Evolutionary conservation across 73 alveolate genomes (phyloP), one percentile per base, ranked within the genome.

Genomic region (Paramecium tetraurelia): DNA sequence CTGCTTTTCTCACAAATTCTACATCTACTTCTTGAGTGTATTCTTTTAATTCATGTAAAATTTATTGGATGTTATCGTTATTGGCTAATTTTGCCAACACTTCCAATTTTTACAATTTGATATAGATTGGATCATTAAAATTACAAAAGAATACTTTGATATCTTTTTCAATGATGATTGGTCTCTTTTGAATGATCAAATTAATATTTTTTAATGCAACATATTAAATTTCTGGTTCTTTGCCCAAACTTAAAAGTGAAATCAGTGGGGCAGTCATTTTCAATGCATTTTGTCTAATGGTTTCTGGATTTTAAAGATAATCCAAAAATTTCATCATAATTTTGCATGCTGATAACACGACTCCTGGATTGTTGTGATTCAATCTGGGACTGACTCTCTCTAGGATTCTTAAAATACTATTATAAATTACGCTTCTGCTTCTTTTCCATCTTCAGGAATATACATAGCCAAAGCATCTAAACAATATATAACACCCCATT

Each of bases 61-160:
- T 99, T 89, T 95, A 92, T 85, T 98, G 99, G n/a, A 96, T 95
- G 94, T 99, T 99, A 85, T 96, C 97, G 63, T 95, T 96, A 77
- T 96, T 96, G 58, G 99, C 99, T 86, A 99, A 97, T 96, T 96
- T 97, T 92, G 98, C 97, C 93, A 99, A 93, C 38, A 99, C 96
- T 94, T 99, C 99, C 18, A 99, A 94, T 96, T 99, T 98, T 96
- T 98, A 99, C 43, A 98, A 94, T 94, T 98, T 97, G 70, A 96
- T 99, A 86, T 97, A 99, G 86, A 98, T 97, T 24, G 99, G 99
- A 93, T 99, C 99, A 89, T 98, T 99, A 95, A 95, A 98, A 86
- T 98, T 98, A 94, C 99, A 99, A 97, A 97, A 99, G 96, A 99
- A 99, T 92, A 97, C 98, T 96, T 97, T 97, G 68, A 99, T 98